Conservation (phyloP, 495 filamentous ascomycete species). For the Hypoxylon fuscum region DNA sequence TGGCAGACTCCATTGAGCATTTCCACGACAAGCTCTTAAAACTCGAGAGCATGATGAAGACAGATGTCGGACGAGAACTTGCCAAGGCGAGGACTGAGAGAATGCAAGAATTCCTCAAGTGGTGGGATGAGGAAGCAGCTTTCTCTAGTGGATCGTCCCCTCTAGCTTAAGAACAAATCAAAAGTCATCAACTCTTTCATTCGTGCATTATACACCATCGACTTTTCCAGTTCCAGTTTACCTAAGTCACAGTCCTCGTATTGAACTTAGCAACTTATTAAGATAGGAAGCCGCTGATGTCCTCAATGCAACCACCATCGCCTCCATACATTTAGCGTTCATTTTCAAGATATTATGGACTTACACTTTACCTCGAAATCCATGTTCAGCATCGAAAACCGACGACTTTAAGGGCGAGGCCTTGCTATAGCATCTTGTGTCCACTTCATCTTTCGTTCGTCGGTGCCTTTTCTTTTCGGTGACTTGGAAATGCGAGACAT, state of each 20-base stretch:
- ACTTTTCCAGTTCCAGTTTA: neutral
- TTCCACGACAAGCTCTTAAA: constrained; percentile 81
- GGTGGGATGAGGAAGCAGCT: constrained; percentile 75
- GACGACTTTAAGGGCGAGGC: constrained; percentile 39
- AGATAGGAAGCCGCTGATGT: no score
- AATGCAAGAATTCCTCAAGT: constrained; percentile 68
- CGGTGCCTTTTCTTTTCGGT: constrained; percentile 1
- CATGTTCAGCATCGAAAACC: constrained; percentile 39
- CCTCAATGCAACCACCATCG: constrained; percentile 59
- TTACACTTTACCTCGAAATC: constrained; percentile 43
- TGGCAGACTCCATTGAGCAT: constrained; percentile 74
- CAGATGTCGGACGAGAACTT: constrained; percentile 71
- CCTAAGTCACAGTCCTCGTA: no score
- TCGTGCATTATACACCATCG: neutral
- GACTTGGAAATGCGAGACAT: constrained; percentile 20
- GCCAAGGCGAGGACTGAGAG: constrained; percentile 71
- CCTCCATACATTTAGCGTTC: no score
- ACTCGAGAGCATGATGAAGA: constrained; percentile 86
- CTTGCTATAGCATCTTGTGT: constrained; percentile 43
- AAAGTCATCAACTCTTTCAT: neutral
- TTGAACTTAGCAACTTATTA: no score
- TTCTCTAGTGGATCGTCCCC: constrained; percentile 16
- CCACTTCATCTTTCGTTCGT: constrained; percentile 34
- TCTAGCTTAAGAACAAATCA: neutral
- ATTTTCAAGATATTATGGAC: neutral